Evolutionary conservation across 192 early-diverging fungal genomes (phyloP).

Genomic region (Rhizophagus sp.): DNA sequence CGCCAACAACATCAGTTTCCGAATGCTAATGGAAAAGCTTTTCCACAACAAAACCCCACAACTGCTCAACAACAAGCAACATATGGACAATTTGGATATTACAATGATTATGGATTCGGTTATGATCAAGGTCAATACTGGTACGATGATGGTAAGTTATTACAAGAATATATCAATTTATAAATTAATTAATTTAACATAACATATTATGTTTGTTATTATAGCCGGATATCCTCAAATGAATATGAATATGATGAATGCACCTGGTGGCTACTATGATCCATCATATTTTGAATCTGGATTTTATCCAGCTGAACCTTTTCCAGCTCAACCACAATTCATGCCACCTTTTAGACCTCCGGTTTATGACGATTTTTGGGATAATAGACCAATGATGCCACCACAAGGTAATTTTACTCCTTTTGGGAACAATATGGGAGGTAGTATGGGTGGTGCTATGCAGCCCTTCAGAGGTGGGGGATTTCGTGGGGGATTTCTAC

Average conservation of each 20-base stretch:
- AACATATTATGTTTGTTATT: no score
- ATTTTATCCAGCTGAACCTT: constrained; percentile 17
- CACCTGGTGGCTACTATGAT: constrained; percentile 6
- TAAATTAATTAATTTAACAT: neutral
- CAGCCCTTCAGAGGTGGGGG: constrained; percentile 16
- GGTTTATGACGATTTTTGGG: constrained; percentile 25
- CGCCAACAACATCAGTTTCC: constrained; percentile 8
- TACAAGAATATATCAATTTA: neutral
- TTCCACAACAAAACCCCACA: neutral
- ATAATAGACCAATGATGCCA: constrained; percentile 14
- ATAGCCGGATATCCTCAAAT: constrained; percentile 12
- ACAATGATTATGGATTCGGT: constrained; percentile 26
- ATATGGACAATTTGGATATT: constrained; percentile 26
- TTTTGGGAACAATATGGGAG: constrained; percentile 20
- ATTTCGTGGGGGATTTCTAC: neutral
- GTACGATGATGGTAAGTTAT: constrained; percentile 26
- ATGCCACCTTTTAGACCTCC: constrained; percentile 20
- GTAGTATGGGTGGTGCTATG: constrained; percentile 4
- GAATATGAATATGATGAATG: constrained; percentile 25
- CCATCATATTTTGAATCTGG: constrained; percentile 25
- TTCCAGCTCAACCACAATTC: constrained; percentile 16
- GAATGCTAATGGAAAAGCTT: constrained; percentile 7
- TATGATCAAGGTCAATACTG: constrained; percentile 29
- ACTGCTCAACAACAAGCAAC: constrained; percentile 11
- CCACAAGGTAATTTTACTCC: constrained; percentile 14